Evolutionary conservation across 305 asterid species (phyloP).

Genomic region (Striga hermonthica): DNA sequence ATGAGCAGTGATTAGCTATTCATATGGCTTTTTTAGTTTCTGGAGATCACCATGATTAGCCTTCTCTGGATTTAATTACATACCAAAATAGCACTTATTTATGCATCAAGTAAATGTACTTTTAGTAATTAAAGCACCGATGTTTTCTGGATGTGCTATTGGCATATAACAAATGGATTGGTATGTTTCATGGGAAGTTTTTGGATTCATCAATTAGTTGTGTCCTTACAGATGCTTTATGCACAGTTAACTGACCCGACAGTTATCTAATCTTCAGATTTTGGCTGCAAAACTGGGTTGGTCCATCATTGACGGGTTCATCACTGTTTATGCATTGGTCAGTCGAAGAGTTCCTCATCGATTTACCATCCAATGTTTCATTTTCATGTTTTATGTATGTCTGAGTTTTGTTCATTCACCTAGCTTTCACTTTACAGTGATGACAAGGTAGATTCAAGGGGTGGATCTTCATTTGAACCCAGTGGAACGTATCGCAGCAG

Average conservation of each 20-base stretch:
- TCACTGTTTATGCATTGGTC: conserved; percentile 84
- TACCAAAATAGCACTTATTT: background rate
- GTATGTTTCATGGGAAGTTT: conserved; percentile 16
- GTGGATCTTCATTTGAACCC: conserved; percentile 65
- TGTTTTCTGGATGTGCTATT: conserved; percentile 14
- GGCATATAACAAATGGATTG: conserved; percentile 16
- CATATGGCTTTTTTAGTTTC: conserved; percentile 21
- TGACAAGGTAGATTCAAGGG: conserved; percentile 55
- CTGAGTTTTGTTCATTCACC: conserved; percentile 34
- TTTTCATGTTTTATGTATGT: conserved; percentile 22
- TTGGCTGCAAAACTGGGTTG: conserved; percentile 98
- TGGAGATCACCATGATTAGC: background rate
- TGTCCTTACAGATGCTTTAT: conserved; percentile 18
- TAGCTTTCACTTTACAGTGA: conserved; percentile 54
- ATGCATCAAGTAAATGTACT: conserved; percentile 11
- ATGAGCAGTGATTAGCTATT: background rate
- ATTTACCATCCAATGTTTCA: conserved; percentile 22
- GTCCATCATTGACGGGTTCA: conserved; percentile 78
- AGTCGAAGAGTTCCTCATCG: conserved; percentile 33
- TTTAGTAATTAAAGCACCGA: conserved; percentile 5
- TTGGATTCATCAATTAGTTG: conserved; percentile 24
- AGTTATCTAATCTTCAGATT: conserved; percentile 55
- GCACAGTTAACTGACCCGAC: conserved; percentile 31
- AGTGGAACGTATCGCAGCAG: conserved; percentile 74
- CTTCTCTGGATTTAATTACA: conserved; percentile 15